Base-by-base conservation (phyloP, 257 asterid genomes). In the Thymus mandschuricus region DNA sequence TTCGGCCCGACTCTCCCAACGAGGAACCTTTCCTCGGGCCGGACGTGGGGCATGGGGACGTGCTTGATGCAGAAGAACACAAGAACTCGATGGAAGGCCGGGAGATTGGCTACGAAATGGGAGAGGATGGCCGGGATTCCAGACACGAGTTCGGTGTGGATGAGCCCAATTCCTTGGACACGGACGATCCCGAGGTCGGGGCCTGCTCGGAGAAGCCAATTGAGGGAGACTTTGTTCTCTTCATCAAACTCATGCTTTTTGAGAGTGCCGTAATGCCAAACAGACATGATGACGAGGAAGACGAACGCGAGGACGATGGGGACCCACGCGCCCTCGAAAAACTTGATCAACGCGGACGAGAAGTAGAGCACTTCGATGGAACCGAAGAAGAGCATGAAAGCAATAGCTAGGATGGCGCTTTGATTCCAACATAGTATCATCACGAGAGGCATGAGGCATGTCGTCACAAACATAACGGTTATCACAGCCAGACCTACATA, bases 301-400 rank as follows among this genome's bases (percentile, higher is more conserved):
- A 91, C 76, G 27, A 89, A 74, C 0, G 98, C 87, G 27, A 93
- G 88, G 0, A 87, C 96, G n/a, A 91, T 38, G 0, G 98, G 96
- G 64, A 93, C 97, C 98, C 98, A 93, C 1, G 98, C 97, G 29
- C 98, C 98, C 10, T 93, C 98, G 5, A 57, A 88, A 81, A 93
- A 91, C 79, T 93, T 93, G 82, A 87, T 91, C 35, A 93, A 83
- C 15, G 98, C 89, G 58, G 98, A 92, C 0, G 97, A 89, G 86
- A 5, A 92, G 86, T 87, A 92, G 75, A 92, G 98, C 1, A 84
- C 96, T 80, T 92, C 97, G 33, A 92, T 76, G 13, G 89, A 87
- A 7, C 97, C 97, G 50, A 90, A 92, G 88, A 92, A 76, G 81
- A 88, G 54, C 61, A 84, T 75, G 76, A 92, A 92, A 73, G 81